Evolutionary conservation across 192 early-diverging fungal genomes (phyloP).

Genomic region (Coemansia sp.): DNA sequence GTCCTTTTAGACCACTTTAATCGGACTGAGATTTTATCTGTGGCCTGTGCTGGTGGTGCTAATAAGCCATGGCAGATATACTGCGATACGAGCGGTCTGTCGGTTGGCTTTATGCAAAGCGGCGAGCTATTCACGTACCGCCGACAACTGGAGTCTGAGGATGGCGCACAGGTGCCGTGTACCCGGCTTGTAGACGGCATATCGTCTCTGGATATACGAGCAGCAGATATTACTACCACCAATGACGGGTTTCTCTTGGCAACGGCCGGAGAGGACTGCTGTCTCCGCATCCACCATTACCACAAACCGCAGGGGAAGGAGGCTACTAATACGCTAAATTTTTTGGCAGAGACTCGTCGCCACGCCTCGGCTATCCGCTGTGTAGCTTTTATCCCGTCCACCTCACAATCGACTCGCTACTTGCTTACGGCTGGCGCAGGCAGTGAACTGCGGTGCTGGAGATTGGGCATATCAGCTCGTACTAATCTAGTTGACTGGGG

Average conservation of each 20-base stretch:
- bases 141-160: background rate
- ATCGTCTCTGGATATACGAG: conserved; percentile 28
- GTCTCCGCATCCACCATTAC: conserved; percentile 12
- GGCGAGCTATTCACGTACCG: conserved; percentile 57
- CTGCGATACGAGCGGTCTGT: conserved; percentile 33
- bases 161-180: background rate
- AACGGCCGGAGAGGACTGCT: conserved; percentile 28
- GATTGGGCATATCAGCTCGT: conserved; percentile 7
- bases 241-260: conserved; percentile 9
- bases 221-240: background rate
- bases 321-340: background rate
- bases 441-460: conserved; percentile 70
- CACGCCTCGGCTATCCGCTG: conserved; percentile 39
- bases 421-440: conserved; percentile 67
- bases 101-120: conserved; percentile 49
- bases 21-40: conserved; percentile 66
- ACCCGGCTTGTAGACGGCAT: conserved; percentile 6
- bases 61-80: conserved; percentile 74
- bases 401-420: conserved; percentile 25
- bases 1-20: conserved; percentile 70
- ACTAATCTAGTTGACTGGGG: conserved; percentile 15
- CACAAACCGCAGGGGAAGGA: background rate
- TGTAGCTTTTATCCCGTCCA: conserved; percentile 9
- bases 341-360: conserved; percentile 1
- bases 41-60: conserved; percentile 75